Evolutionary conservation across 148 eudicot species (phyloP).

Genomic region (Spergularia marina): DNA sequence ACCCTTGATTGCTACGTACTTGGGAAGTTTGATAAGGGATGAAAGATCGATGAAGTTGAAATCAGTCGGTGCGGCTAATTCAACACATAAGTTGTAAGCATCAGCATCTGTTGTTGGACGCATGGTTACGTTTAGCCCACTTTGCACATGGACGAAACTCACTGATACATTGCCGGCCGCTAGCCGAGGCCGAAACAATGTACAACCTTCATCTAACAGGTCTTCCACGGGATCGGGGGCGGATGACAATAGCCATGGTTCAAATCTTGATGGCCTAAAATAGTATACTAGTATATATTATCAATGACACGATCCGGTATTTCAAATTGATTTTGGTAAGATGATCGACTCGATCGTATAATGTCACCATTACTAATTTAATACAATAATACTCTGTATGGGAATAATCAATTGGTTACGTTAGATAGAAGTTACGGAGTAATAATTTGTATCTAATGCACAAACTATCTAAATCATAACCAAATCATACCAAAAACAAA

Average conservation of each 20-base stretch:
- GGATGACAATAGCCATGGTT: background rate
- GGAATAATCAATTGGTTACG: too few species aligned
- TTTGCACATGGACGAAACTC: background rate
- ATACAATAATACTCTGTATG: too few species aligned
- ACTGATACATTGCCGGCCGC: background rate
- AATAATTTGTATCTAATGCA: too few species aligned
- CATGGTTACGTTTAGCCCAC: conserved; percentile 4
- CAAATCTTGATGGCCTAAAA: background rate
- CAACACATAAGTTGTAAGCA: conserved; percentile 3
- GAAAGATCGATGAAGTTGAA: background rate
- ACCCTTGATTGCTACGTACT: background rate
- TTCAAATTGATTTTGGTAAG: too few species aligned
- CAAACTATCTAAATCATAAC: too few species aligned
- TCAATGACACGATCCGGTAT: too few species aligned
- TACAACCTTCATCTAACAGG: background rate
- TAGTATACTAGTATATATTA: background rate
- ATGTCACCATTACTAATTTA: too few species aligned
- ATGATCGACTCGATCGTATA: too few species aligned
- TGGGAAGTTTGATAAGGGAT: background rate
- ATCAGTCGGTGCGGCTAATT: background rate
- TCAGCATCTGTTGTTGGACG: background rate
- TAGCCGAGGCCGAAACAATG: conserved; percentile 2
- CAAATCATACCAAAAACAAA: too few species aligned
- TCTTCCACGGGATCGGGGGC: background rate
- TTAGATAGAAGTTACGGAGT: too few species aligned